Evolutionary conservation across 2,329 filamentous ascomycete genomes (phyloP).

Genomic region (Colletotrichum musae): DNA sequence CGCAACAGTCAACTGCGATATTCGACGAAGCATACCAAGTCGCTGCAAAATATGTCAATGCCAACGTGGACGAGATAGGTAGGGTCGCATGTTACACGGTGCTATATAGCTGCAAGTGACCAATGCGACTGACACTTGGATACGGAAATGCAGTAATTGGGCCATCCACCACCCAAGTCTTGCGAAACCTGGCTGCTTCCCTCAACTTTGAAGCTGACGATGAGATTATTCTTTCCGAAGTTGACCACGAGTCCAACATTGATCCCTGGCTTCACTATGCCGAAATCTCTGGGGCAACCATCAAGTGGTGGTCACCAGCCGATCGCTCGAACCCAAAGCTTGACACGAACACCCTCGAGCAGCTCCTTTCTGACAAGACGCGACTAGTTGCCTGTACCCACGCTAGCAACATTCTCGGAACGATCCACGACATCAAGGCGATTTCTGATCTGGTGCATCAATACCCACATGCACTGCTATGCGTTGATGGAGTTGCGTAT

Average conservation of each 20-base stretch:
- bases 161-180: constrained; percentile 81
- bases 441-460: constrained; percentile 68
- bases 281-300: constrained; percentile 66
- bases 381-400: constrained; percentile 81
- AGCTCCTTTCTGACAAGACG: constrained; percentile 61
- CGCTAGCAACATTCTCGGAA: constrained; percentile 80
- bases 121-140: background rate
- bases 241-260: constrained; percentile 86
- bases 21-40: constrained; percentile 74
- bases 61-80: constrained; percentile 71
- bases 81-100: background rate
- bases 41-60: constrained; percentile 80
- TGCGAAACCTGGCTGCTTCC: constrained; percentile 77
- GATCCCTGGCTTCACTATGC: constrained; percentile 81
- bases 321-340: constrained; percentile 67
- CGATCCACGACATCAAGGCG: constrained; percentile 73
- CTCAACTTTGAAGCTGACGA: constrained; percentile 68
- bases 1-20: constrained; percentile 68
- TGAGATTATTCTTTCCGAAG: constrained; percentile 77
- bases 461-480: constrained; percentile 69
- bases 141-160: constrained; percentile 68
- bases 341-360: background rate
- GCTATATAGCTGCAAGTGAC: background rate
- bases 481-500: constrained; percentile 82
- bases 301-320: constrained; percentile 80